Conservation (phyloP, 179 eudicot species). For the Heliamphora pulchella region DNA sequence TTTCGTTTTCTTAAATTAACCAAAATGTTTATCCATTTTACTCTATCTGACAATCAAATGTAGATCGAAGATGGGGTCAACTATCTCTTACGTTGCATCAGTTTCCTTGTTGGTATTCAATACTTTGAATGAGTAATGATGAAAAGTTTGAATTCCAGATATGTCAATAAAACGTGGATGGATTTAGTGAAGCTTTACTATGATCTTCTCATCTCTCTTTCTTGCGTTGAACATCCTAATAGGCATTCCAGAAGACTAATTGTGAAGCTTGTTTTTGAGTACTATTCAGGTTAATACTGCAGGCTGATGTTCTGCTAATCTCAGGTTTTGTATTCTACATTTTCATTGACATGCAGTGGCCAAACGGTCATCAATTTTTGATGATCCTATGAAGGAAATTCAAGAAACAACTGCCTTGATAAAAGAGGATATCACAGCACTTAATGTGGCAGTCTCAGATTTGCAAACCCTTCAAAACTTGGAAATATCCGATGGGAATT, state of each 20-base stretch:
- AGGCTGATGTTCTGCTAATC: conserved; percentile 9
- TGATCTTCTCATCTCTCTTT: background rate
- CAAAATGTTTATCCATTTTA: background rate
- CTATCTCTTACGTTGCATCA: background rate
- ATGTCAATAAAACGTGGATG: background rate
- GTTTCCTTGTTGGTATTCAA: background rate
- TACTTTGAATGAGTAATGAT: background rate
- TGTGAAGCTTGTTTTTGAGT: background rate
- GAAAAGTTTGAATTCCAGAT: background rate
- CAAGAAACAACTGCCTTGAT: conserved; percentile 65
- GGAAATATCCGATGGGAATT: conserved; percentile 52
- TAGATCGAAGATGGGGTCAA: background rate
- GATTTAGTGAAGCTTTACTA: conserved; percentile 7
- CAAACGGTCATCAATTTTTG: conserved; percentile 74
- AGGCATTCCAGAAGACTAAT: background rate
- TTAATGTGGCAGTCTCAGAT: conserved; percentile 67
- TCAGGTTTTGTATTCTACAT: background rate
- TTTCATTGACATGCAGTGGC: conserved; percentile 43
- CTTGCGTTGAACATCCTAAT: conserved; percentile 4
- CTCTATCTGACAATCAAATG: background rate
- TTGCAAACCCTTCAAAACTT: conserved; percentile 58
- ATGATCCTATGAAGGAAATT: conserved; percentile 78
- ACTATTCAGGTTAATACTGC: background rate
- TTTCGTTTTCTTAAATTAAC: background rate
- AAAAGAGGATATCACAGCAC: conserved; percentile 63